Evolutionary conservation across 2,329 filamentous ascomycete species (phyloP), one percentile per base, ranked within the genome.

Genomic region (Calonectria naviculata): DNA sequence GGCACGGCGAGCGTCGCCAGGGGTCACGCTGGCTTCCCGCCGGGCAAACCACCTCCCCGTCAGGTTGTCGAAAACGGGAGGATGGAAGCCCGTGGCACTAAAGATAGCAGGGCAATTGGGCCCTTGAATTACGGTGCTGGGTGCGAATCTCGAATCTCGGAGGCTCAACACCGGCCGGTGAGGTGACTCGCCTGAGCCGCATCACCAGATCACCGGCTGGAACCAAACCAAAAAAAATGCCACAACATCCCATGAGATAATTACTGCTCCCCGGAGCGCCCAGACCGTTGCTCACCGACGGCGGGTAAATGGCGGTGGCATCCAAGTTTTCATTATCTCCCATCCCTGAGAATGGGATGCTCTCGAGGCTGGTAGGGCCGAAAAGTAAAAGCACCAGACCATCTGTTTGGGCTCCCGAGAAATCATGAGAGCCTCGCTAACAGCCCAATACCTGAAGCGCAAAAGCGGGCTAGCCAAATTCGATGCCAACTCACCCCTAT

Each of bases 261-360:
- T 66, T 70, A 47, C n/a, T 26, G 41, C 10, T 26, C 54, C 31
- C 36, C 44, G 36, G 36, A 66, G 21, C 29, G 44, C 49, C 42
- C 36, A 44, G n/a, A n/a, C 38, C 13, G 10, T 63, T 47, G 9
- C 46, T 65, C 54, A 68, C 69, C 69, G 65, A 62, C 46, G n/a
- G 9, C 17, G 21, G 13, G 7, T 8, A 60, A 60, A 67, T 61
- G 24, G 26, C 38, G 41, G 52, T 29, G 17, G 42, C 42, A 66
- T 56, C 41, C 38, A 31, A 6, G 24, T 65, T 60, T 60, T 54
- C 44, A 46, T 46, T 47, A 61, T 65, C 46, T 70, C 36, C 36
- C n/a, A 54, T 58, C 67, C 63, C 38, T 66, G 63, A 29, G 38
- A 47, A 70, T 63, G 68, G 68, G 68, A 67, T 70, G 63, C 63